phyloP scores from a whole-genome alignment of 2,329 filamentous ascomycete species.

The Cladorrhinum sp. region DNA sequence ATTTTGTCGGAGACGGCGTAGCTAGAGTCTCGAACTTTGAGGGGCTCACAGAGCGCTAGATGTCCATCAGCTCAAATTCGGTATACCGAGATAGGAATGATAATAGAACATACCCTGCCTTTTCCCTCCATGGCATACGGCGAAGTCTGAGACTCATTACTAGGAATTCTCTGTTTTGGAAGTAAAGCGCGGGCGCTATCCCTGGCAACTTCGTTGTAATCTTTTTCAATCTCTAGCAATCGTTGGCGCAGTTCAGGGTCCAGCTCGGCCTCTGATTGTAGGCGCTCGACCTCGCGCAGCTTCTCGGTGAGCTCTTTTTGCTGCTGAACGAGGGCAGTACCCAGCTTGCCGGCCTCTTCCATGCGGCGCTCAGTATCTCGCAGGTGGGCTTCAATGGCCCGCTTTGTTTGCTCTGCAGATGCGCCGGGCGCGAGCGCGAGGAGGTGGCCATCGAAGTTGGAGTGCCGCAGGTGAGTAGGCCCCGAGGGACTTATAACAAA shows the following conservation, averaged over 20 bases:
- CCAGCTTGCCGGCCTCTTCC: slow-evolving; percentile 85
- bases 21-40: slow-evolving; percentile 82
- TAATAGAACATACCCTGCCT: slow-evolving; percentile 47
- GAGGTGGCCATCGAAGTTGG: slow-evolving; percentile 75
- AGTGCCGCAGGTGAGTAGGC: slow-evolving; percentile 65
- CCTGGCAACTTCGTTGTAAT: slow-evolving; percentile 89
- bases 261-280: slow-evolving; percentile 73
- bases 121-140: slow-evolving; percentile 53
- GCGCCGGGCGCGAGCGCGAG: slow-evolving; percentile 73
- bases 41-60: slow-evolving; percentile 66
- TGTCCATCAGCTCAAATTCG: slow-evolving; percentile 11
- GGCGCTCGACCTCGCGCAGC: slow-evolving; percentile 77
- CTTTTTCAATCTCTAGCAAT: slow-evolving; percentile 82
- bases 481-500: slow-evolving; percentile 51
- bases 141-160: slow-evolving; percentile 58
- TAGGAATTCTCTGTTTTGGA: slow-evolving; percentile 76
- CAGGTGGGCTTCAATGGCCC: slow-evolving; percentile 85
- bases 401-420: slow-evolving; percentile 83
- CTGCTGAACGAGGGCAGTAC: slow-evolving; percentile 83
- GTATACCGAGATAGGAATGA: background rate
- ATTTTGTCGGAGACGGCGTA: slow-evolving; percentile 82
- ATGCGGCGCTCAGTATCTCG: slow-evolving; percentile 89
- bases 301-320: slow-evolving; percentile 78
- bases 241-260: slow-evolving; percentile 79
- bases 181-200: slow-evolving; percentile 88